A percentile compares a stretch with the other conserved stretches of the same genome.
Evolutionary conservation across 148 eudicot genomes (phyloP).

Genomic region (Vaccinium macrocarpon): DNA sequence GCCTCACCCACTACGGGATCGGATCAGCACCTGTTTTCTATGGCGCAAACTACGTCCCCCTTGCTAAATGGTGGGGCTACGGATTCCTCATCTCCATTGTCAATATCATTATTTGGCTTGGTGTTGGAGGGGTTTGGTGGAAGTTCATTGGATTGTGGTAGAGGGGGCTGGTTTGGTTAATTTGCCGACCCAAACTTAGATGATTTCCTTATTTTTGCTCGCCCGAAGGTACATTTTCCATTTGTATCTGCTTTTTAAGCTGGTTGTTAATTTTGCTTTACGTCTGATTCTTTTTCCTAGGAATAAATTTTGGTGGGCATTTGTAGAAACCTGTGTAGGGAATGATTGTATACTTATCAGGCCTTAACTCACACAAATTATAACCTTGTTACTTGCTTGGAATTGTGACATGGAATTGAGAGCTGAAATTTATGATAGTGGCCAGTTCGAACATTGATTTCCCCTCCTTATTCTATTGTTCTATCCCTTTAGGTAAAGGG

Average conservation of each 20-base stretch:
- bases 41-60: constrained; percentile 92
- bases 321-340: constrained; percentile 17
- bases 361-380: constrained; percentile 11
- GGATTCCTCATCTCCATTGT: constrained; percentile 83
- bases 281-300: constrained; percentile 12
- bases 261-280: constrained; percentile 1
- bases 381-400: constrained; percentile 7
- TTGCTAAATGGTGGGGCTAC: constrained; percentile 93
- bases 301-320: constrained; percentile 19
- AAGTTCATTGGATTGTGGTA: constrained; percentile 89
- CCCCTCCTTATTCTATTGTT: not conserved
- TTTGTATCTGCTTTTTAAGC: constrained; percentile 5
- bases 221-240: constrained; percentile 1
- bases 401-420: constrained; percentile 20
- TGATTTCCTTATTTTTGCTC: not conserved
- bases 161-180: constrained; percentile 19
- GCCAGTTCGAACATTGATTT: not conserved
- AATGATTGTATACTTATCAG: constrained; percentile 9
- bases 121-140: constrained; percentile 98
- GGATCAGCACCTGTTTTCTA: constrained; percentile 96
- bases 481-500: not conserved
- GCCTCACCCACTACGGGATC: constrained; percentile 92
- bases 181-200: constrained; percentile 21
- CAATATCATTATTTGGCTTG: constrained; percentile 91
- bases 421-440: not conserved